Evolutionary conservation across 208 protist species (phyloP).

Genomic region (Leishmania aethiopica): DNA sequence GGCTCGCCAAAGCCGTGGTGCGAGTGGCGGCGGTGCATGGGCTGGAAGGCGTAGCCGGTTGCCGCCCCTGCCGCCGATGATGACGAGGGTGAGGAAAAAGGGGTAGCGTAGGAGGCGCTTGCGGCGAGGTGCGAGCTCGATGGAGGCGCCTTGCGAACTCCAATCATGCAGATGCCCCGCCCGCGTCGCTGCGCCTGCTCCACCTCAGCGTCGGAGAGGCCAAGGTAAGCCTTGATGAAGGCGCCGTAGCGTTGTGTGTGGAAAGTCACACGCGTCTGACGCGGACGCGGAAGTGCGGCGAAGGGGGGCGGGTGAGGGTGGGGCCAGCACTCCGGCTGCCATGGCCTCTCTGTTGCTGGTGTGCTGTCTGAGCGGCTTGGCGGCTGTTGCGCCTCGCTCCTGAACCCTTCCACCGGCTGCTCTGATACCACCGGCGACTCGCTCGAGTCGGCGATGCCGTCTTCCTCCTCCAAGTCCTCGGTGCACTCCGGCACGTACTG

Average conservation of each 20-base stretch:
- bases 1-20: slow-evolving; percentile 8
- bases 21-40: slow-evolving; percentile 1
- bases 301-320: slow-evolving; percentile 31
- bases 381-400: neutral
- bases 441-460: slow-evolving; percentile 1
- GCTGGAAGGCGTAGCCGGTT: neutral
- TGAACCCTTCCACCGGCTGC: neutral
- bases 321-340: slow-evolving; percentile 11
- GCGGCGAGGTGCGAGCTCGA: slow-evolving; percentile 14
- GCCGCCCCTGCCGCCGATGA: neutral
- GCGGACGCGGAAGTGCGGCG: slow-evolving; percentile 9
- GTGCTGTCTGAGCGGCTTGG: neutral
- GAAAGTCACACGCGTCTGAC: slow-evolving; percentile 41
- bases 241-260: slow-evolving; percentile 68
- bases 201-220: slow-evolving; percentile 49
- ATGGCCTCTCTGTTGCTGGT: neutral
- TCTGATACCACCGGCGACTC: neutral
- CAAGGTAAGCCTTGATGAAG: slow-evolving; percentile 77
- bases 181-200: slow-evolving; percentile 53
- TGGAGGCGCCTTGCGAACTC: slow-evolving; percentile 29
- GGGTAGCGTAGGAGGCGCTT: neutral
- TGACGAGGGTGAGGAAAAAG: neutral
- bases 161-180: slow-evolving; percentile 67
- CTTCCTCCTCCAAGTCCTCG: slow-evolving; percentile 21
- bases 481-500: slow-evolving; percentile 17